These are phyloP conservation scores for Fusarium clavum DNA, from an alignment of 2,329 filamentous ascomycete species.

Conservation along the genomic window DNA sequence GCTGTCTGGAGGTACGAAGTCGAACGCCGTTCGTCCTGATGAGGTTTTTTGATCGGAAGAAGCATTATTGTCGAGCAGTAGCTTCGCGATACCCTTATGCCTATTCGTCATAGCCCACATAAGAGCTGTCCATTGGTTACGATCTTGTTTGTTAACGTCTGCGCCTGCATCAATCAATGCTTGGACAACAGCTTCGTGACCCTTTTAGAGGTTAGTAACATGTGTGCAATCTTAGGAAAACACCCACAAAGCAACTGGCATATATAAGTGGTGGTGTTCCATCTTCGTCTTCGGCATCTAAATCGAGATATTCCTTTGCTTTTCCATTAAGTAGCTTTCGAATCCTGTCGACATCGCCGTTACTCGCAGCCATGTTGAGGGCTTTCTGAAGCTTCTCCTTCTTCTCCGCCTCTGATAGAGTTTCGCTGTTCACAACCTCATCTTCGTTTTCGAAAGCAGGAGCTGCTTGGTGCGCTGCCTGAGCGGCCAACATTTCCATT, in stretches of 20 bases:
- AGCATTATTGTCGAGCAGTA: slow-evolving; percentile 90
- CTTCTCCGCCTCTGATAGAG: slow-evolving; percentile 81
- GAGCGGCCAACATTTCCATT: slow-evolving; percentile 95
- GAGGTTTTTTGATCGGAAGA: slow-evolving; percentile 97
- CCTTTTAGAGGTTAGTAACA: slow-evolving; percentile 58
- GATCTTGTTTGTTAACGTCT: slow-evolving; percentile 91
- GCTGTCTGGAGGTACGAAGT: slow-evolving; percentile 94
- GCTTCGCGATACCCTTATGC: slow-evolving; percentile 95
- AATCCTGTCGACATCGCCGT: slow-evolving; percentile 89
- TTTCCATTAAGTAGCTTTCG: slow-evolving; percentile 79
- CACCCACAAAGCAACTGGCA: slow-evolving; percentile 91
- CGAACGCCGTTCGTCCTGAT: slow-evolving; percentile 91
- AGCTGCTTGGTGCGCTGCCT: slow-evolving; percentile 83
- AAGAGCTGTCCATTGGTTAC: slow-evolving; percentile 95
- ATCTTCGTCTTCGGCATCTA: slow-evolving; percentile 91
- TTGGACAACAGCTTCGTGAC: slow-evolving; percentile 89
- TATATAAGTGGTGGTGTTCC: slow-evolving; percentile 97
- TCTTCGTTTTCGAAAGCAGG: slow-evolving; percentile 82
- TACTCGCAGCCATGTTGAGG: slow-evolving; percentile 94
- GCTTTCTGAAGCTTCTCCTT: slow-evolving; percentile 84
- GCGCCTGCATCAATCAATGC: slow-evolving; percentile 87
- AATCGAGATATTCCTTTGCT: slow-evolving; percentile 80
- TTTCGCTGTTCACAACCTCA: slow-evolving; percentile 78
- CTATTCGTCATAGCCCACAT: slow-evolving; percentile 99
- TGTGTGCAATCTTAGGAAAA: neutral